These are phyloP conservation scores for Ophiostoma ips DNA, from an alignment of 2,329 filamentous ascomycete genomes.

Conservation along the genomic window DNA sequence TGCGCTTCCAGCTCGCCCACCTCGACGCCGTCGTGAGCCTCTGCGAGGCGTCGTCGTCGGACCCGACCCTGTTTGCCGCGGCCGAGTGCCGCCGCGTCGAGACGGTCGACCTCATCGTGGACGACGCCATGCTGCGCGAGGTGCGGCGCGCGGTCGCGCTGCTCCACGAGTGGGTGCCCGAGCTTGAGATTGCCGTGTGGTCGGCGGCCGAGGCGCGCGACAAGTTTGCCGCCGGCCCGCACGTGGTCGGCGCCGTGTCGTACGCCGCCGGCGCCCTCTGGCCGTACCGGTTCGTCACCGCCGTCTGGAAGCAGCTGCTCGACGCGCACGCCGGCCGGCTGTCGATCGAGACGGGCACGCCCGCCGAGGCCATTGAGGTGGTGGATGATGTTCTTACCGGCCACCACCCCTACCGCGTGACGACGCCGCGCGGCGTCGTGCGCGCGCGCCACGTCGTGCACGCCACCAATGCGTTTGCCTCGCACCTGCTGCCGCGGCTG, in stretches of 20 bases:
- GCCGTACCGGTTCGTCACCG: constrained; percentile 35
- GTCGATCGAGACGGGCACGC: constrained; percentile 26
- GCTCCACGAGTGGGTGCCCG: constrained; percentile 26
- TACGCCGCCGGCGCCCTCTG: constrained; percentile 35
- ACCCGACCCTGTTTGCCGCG: constrained; percentile 17
- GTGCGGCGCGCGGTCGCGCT: constrained; percentile 21
- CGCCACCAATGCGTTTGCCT: constrained; percentile 41
- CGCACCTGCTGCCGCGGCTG: constrained; percentile 36
- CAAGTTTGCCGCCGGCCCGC: constrained; percentile 23
- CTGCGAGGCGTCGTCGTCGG: constrained; percentile 19
- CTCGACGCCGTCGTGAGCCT: constrained; percentile 26
- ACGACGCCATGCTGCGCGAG: constrained; percentile 20
- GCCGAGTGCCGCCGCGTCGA: constrained; percentile 31
- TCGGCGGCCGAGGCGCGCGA: constrained; percentile 4
- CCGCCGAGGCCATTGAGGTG: constrained; percentile 19
- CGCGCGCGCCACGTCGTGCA: constrained; percentile 38
- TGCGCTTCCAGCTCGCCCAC: constrained; percentile 31
- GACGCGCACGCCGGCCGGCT: constrained; percentile 20
- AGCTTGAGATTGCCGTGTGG: constrained; percentile 10
- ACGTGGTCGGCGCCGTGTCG: constrained; percentile 27
- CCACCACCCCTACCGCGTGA: constrained; percentile 25
- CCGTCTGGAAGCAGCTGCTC: constrained; percentile 29
- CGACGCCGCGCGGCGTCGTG: constrained; percentile 31
- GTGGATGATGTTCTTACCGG: neutral
- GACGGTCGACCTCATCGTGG: constrained; percentile 32